Evolutionary conservation across 1,284 basidiomycete species (phyloP), one percentile per base, ranked within the genome.

Genomic region (Neolentinus lepideus): DNA sequence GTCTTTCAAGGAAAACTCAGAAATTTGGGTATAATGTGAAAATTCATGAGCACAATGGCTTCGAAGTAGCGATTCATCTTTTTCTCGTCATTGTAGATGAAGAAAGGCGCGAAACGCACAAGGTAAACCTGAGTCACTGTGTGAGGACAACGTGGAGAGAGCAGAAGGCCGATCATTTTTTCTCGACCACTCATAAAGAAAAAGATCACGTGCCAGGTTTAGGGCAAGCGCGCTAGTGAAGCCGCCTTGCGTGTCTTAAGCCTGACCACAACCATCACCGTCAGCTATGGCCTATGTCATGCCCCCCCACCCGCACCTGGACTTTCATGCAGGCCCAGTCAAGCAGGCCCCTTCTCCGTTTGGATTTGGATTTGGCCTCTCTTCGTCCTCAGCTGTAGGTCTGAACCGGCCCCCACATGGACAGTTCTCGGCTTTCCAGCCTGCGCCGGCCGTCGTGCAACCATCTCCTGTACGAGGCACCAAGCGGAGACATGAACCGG

Each of bases 1-100:
- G 16, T n/a, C 38, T n/a, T 3, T 6, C 38, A 31, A 11, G 16
- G 12, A 50, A 69, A 63, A 72, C 76, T 90, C 88, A 73, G 88
- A 89, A 90, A 90, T 90, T 90, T 90, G 88, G 88, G 88, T 90
- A 90, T 90, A 79, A 81, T 76, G 69, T n/a, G 65, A 65, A n/a
- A 65, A 68, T 74, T 90, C 88, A 89, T 80, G 16, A 84, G 79
- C 85, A 71, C 59, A 56, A 60, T 62, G 71, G 81, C 81, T 81
- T 90, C 87, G 68, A 85, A 83, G 86, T 89, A 90, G 86, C 87
- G 88, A 90, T 90, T 89, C 87, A 73, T 75, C 6, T 71, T 62
- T 70, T 71, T 78, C 68, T 88, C 85, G 75, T 89, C 87, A 79
- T 71, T 63, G 68, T 67, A 56, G 47, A 25, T n/a, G 22, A 16